Base-by-base conservation (phyloP, 495 filamentous ascomycete genomes). In the Cladorrhinum samala region DNA sequence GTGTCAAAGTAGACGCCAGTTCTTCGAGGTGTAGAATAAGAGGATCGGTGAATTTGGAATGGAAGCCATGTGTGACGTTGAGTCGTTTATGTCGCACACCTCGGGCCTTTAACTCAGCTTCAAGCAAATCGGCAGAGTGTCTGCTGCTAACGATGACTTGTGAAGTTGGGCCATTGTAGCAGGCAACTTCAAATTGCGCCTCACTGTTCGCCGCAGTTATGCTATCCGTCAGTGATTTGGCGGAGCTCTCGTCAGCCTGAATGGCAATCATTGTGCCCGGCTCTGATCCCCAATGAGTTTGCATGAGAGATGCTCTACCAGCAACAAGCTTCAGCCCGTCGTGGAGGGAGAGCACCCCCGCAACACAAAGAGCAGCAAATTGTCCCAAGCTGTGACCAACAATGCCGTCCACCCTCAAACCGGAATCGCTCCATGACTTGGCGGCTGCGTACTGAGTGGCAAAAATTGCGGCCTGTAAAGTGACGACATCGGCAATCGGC, bases 221-320 rank as follows among this genome's bases (percentile, higher is more conserved):
- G 14, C 6, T 14, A 37, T 6, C 14, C 7, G 30, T 9, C 42
- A 45, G 9, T 23, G 6, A 17, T 9, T 17, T 41, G 9, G 37
- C 17, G 9, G 14, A 14, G 2, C 37, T 16, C 14, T 39, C 13
- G 27, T 51, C 49, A 4, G 41, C 40, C 5, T 52, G 24, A 7
- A 52, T 14, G 11, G 50, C 50, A 9, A 82, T 37, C 81, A 84
- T 84, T 0, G 66, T 50, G 0, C 80, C 80, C 3, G 50, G 48
- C 5, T 83, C 77, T 0, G 58, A 1, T 4, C 72, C 78, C 79
- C 78, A 82, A n/a, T n/a, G n/a, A n/a, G n/a, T n/a, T n/a, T n/a
- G n/a, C n/a, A n/a, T n/a, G n/a, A n/a, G n/a, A n/a, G n/a, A n/a
- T n/a, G n/a, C n/a, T n/a, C n/a, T n/a, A n/a, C n/a, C n/a, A n/a